Evolutionary conservation across 108 stramenopile genomes (phyloP).

Genomic region (Conticribra guillardii): DNA sequence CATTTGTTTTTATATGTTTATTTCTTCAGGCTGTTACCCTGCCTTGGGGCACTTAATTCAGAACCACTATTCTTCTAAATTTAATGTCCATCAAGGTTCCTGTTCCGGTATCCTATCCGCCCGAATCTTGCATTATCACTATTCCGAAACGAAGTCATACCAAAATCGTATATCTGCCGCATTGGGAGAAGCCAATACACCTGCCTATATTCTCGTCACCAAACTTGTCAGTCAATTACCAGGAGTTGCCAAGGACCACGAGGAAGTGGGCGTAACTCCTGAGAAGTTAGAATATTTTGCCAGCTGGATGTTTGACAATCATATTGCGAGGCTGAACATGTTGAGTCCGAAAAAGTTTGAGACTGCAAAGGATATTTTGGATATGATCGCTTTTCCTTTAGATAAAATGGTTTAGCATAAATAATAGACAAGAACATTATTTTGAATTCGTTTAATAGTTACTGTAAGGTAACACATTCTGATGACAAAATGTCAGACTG

Average conservation of each 20-base stretch:
- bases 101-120: conserved; percentile 43
- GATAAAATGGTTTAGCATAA: too few relatives aligned
- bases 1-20: not conserved
- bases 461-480: too few relatives aligned
- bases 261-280: conserved; percentile 20
- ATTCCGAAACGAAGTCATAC: conserved; percentile 1
- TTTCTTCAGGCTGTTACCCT: conserved; percentile 30
- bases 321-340: conserved; percentile 17
- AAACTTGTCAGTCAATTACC: conserved; percentile 25
- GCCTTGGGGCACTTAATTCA: conserved; percentile 38
- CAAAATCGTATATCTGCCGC: conserved; percentile 31
- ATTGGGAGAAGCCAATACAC: conserved; percentile 4
- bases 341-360: conserved; percentile 41
- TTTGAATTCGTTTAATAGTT: too few relatives aligned
- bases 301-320: conserved; percentile 24
- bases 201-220: conserved; percentile 25
- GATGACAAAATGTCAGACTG: too few relatives aligned
- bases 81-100: conserved; percentile 38
- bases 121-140: conserved; percentile 37
- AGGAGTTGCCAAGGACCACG: conserved; percentile 33
- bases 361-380: conserved; percentile 32
- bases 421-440: not conserved
- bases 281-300: conserved; percentile 34
- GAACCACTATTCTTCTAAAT: conserved; percentile 44
- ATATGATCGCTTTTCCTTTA: conserved; percentile 29